Evolutionary conservation across 345 rosid species (phyloP).

Genomic region (Salix dunnii): DNA sequence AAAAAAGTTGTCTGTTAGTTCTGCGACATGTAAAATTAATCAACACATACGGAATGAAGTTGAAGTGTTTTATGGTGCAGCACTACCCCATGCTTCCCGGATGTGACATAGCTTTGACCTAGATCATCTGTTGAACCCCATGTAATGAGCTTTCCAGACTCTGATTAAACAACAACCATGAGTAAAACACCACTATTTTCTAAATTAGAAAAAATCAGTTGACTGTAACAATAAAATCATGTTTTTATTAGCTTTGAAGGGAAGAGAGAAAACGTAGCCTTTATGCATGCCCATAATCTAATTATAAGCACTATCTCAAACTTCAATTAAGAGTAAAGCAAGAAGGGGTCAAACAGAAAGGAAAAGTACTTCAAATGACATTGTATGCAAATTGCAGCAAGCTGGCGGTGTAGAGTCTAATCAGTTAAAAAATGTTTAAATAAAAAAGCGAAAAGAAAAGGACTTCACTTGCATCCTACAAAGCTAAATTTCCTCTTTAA

Average conservation of each 20-base stretch:
- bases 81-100: conserved; percentile 95
- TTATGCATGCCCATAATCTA: neutral
- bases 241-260: neutral
- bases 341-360: neutral
- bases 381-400: neutral
- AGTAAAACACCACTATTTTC: neutral
- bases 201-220: neutral
- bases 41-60: conserved; percentile 5
- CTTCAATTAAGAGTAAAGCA: conserved; percentile 1
- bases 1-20: conserved; percentile 4
- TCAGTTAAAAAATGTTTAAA: neutral
- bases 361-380: neutral
- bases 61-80: conserved; percentile 1
- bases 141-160: conserved; percentile 88
- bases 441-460: neutral
- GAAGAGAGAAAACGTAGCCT: neutral
- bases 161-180: conserved; percentile 39
- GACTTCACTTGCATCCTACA: neutral
- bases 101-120: conserved; percentile 94
- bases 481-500: neutral
- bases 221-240: neutral
- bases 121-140: conserved; percentile 99
- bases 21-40: neutral
- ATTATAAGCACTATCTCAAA: neutral
- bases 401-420: neutral